phyloP scores from a whole-genome alignment of 108 stramenopile genomes.

The Pelagomonas calceolata region DNA sequence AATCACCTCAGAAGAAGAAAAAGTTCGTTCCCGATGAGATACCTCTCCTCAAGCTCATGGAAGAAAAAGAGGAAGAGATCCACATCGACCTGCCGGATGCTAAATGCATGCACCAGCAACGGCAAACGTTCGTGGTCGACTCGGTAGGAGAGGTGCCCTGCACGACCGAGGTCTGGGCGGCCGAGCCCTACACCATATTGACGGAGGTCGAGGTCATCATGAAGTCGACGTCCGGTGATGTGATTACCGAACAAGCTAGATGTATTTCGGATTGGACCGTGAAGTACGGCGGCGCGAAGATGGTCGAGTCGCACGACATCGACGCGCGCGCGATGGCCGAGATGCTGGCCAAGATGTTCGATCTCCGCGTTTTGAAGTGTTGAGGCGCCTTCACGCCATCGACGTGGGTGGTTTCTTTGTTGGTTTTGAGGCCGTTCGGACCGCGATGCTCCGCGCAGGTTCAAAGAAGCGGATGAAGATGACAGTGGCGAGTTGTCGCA shows the following conservation, averaged over 20 bases:
- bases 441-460: no score
- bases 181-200: background rate
- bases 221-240: background rate
- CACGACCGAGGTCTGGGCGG: background rate
- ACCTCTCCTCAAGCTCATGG: no score
- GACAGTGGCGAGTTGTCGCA: constrained; percentile 19
- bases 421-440: no score
- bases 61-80: no score
- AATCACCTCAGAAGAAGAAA: background rate
- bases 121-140: background rate
- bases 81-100: no score
- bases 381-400: no score
- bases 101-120: no score
- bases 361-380: no score
- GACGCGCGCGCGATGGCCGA: constrained; percentile 3
- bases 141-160: background rate
- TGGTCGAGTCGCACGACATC: background rate
- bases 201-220: background rate
- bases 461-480: background rate
- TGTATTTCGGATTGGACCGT: background rate
- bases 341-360: constrained; percentile 2
- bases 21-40: background rate
- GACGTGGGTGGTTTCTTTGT: no score
- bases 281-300: constrained; percentile 5
- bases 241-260: no score